Percentiles rank a stretch among this genome's conserved stretches.
Evolutionary conservation across 495 filamentous ascomycete species (phyloP).

Genomic region (Parachaetomium inaequale): DNA sequence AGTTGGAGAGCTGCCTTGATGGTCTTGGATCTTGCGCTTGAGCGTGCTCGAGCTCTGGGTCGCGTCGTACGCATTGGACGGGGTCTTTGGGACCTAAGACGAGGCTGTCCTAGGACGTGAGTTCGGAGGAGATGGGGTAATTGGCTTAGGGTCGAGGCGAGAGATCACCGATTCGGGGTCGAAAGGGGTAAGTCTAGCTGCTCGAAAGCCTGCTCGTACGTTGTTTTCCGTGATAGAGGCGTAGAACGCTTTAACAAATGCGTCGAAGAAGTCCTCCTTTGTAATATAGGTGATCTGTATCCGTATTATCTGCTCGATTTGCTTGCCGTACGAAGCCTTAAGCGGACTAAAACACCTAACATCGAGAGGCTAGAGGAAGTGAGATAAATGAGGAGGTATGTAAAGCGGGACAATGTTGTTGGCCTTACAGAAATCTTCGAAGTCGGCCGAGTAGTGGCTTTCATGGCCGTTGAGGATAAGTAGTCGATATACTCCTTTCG

Average conservation of each 20-base stretch:
- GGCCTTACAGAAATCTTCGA: slow-evolving; percentile 6
- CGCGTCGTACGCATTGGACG: slow-evolving; percentile 7
- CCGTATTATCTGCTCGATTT: slow-evolving; percentile 17
- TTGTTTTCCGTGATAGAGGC: slow-evolving; percentile 1
- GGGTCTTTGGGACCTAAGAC: slow-evolving; percentile 9
- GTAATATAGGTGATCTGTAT: slow-evolving; percentile 7
- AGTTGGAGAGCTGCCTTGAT: slow-evolving; percentile 16
- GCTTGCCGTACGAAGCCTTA: slow-evolving; percentile 16
- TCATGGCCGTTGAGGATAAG: background rate
- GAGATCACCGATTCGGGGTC: slow-evolving; percentile 19
- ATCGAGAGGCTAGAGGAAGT: slow-evolving; percentile 22
- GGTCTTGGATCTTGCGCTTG: background rate
- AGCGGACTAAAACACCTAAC: slow-evolving; percentile 10
- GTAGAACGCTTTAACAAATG: slow-evolving; percentile 10
- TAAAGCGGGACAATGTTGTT: slow-evolving; percentile 21
- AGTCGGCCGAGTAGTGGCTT: background rate
- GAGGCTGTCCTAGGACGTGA: background rate
- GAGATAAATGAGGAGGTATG: slow-evolving; percentile 21
- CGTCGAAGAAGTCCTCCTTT: slow-evolving; percentile 18
- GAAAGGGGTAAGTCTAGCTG: slow-evolving; percentile 17
- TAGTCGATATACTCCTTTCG: background rate
- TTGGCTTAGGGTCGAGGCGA: slow-evolving; percentile 2
- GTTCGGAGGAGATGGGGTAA: slow-evolving; percentile 10
- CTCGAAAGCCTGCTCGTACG: slow-evolving; percentile 12
- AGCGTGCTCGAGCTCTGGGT: background rate